Evolutionary conservation across 495 filamentous ascomycete genomes (phyloP), one percentile per base, ranked within the genome.

Genomic region (Glutinoglossum americanum): DNA sequence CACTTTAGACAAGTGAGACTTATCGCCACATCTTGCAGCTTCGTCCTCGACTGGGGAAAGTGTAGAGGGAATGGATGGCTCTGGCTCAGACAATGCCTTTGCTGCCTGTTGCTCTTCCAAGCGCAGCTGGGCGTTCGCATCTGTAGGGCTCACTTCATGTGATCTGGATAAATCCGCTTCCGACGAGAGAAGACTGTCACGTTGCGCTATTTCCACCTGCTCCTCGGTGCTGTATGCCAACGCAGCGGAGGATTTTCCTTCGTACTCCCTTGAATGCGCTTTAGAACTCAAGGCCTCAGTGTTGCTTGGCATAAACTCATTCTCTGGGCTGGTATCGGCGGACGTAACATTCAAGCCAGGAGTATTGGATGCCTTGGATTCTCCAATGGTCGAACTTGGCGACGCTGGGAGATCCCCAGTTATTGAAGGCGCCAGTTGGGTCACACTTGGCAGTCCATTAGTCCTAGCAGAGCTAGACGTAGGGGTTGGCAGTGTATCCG

Each of bases 101-200:
- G 54, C 54, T 25, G 54, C 54, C 41, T 56, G 54, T 28, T 51
- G 72, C 61, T 74, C 74, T 61, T 77, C 74, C 49, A 76, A 33
- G 7, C 69, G 69, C 57, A 76, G 64, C 57, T 76, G 74, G 59
- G 73, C 74, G 59, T 76, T 70, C 0, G 74, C 72, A 9, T 73
- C 74, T 1, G 73, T 69, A 13, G 71, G 70, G 53, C 71, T 62
- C 33, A 28, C 56, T 26, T 25, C 51, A 39, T 65, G 57, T 1
- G 49, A 23, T 49, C 33, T 30, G 51, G 57, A 57, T 39, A 55
- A 51, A 28, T 59, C 54, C 37, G 53, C 55, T 23, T 64, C 47
- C 0, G 60, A 54, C 19, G 37, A 51, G 33, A 55, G 35, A 10
- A 60, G 26, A 23, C 19, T 25, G 30, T 49, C 10, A 33, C 28